These are phyloP conservation scores for Pichia sp. DNA, from an alignment of 1,139 yeast genomes.

Conservation along the genomic window DNA sequence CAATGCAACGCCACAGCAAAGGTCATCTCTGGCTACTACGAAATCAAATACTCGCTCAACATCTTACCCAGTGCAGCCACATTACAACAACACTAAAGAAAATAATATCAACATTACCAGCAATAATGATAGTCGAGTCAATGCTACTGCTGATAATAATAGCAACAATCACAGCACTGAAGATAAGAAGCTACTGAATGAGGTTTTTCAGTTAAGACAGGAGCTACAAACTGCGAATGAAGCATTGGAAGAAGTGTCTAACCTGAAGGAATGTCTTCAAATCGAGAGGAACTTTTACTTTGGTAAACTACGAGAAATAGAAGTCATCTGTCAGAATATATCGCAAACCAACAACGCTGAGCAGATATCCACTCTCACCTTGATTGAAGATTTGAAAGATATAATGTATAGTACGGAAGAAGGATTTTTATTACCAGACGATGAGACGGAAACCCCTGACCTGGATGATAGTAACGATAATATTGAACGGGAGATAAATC, in stretches of 20 bases:
- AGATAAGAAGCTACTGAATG: conserved; percentile 60
- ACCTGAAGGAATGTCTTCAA: conserved; percentile 45
- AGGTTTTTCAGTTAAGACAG: conserved; percentile 23
- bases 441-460: conserved; percentile 20
- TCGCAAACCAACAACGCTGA: conserved; percentile 38
- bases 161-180: conserved; percentile 25
- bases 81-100: background rate
- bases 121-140: background rate
- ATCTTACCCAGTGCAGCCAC: background rate
- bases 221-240: conserved; percentile 5
- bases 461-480: background rate
- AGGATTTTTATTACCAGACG: conserved; percentile 54
- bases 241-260: conserved; percentile 18
- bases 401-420: conserved; percentile 80
- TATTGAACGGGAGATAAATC: background rate
- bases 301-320: conserved; percentile 83
- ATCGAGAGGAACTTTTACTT: conserved; percentile 86
- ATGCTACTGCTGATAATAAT: background rate
- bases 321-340: conserved; percentile 67
- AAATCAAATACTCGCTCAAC: background rate
- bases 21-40: background rate
- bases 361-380: conserved; percentile 27
- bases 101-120: background rate
- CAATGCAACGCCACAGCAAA: background rate
- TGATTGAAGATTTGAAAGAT: conserved; percentile 62